Evolutionary conservation across 805 yeast species (phyloP), one percentile per base, ranked within the genome.

Genomic region (Starmerella stellata): DNA sequence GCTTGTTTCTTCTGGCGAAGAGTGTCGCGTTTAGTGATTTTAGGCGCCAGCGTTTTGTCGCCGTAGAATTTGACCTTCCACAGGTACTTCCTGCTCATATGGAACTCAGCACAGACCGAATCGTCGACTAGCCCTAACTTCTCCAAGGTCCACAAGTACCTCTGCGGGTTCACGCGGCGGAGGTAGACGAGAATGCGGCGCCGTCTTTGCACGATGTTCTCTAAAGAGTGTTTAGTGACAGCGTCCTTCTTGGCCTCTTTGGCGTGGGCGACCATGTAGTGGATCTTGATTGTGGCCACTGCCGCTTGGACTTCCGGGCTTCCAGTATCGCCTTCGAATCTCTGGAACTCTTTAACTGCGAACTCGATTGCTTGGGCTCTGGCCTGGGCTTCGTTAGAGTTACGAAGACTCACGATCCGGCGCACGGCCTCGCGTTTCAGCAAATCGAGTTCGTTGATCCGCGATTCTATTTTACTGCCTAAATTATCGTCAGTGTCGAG

Each of bases 301-400:
- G 95, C 96, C 2, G 96, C 95, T 59, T 85, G 95, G 20, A 85
- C 95, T 60, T 87, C 96, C 38, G 93, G 74, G 2, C 94, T 80
- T 2, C 93, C 95, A 1, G 95, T 80, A 56, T 90, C 96, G 38
- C 93, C 94, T 34, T 75, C 82, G 46, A 69, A 66, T 52, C 93
- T 68, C 49, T 72, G 74, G 58, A 87, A 85, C 60, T 87, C 95
- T 49, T 69, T 61, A 37, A 72, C 66, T 1, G 95, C 95, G 34
- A 77, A 56, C 34, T 60, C 60, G 2, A 72, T 63, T 21, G 81
- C 78, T 47, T 70, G 55, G 46, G 71, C 70, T 51, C 67, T 63
- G 41, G 65, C 63, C 45, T 79, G 83, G 16, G 59, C 54, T 37
- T 67, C 66, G 47, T 67, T 66, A 20, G 90, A 68, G 58, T 85